These are phyloP conservation scores for Pinus albicaulis DNA, from an alignment of 75 land plant species.

Conservation along the genomic window DNA sequence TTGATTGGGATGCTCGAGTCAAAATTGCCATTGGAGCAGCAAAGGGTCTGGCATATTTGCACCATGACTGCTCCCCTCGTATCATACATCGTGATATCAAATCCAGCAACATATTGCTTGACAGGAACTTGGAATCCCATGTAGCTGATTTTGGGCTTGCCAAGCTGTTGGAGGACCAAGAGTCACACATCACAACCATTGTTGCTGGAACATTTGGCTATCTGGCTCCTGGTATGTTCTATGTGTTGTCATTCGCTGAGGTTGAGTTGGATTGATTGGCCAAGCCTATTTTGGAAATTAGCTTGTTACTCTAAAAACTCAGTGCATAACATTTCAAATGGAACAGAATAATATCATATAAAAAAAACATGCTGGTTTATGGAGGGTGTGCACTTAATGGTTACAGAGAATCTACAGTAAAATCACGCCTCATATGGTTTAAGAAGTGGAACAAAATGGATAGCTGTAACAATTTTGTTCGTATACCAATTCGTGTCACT, in stretches of 20 bases:
- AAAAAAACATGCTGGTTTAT: background rate
- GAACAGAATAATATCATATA: background rate
- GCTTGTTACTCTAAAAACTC: background rate
- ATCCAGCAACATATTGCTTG: slow-evolving; percentile 92
- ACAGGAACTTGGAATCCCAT: slow-evolving; percentile 79
- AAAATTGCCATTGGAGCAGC: slow-evolving; percentile 89
- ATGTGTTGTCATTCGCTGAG: background rate
- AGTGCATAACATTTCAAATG: background rate
- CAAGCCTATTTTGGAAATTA: background rate
- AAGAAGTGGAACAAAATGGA: background rate
- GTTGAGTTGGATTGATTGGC: background rate
- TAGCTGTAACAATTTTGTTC: background rate
- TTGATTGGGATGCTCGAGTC: slow-evolving; percentile 85
- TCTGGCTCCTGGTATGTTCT: slow-evolving; percentile 77
- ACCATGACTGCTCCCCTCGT: slow-evolving; percentile 95
- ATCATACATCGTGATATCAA: slow-evolving; percentile 94
- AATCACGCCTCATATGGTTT: too few species aligned
- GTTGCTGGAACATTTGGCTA: slow-evolving; percentile 98
- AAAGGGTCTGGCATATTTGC: slow-evolving; percentile 86
- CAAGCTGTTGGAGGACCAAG: slow-evolving; percentile 74
- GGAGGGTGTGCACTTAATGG: background rate
- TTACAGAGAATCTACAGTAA: too few species aligned
- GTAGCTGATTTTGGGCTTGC: slow-evolving; percentile 97
- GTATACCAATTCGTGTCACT: background rate
- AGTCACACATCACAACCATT: slow-evolving; percentile 84